Evolutionary conservation across 2,329 filamentous ascomycete species (phyloP), one percentile per base, ranked within the genome.

Genomic region (Phoma herbarum): DNA sequence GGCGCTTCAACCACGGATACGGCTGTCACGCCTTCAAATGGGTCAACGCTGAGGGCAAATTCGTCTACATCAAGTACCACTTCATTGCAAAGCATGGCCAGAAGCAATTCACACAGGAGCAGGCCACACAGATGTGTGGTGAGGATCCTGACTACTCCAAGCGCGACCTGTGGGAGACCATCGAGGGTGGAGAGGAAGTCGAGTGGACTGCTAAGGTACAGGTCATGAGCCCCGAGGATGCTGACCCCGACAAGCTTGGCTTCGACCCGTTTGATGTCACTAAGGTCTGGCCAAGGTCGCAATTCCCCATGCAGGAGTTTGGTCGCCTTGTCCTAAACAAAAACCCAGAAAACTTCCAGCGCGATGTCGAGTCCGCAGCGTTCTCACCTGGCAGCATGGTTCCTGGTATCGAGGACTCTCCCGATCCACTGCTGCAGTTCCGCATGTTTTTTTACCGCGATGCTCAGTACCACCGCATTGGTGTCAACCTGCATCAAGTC

Each of bases 221-320:
- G 53, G 72, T 81, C 46, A 83, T 82, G 80, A 69, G 78, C 39
- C 77, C 79, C 2, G 74, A 81, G 20, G 75, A 83, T 42, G 81
- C 81, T 0, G 78, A 82, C 57, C 75, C 81, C 2, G 71, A 77
- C n/a, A 78, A 79, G 46, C 75, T 85, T n/a, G 80, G 81, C 4
- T 85, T 84, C 59, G 82, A 85, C 51, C 78, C 81, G 8, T 84
- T 85, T 59, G 82, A 85, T 61, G 76, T 84, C 4, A 84, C 83
- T 33, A 84, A 85, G 66, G 76, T 84, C 52, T 85, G 82, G 83
- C 82, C 81, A 1, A 73, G 79, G 33, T 73, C 73, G 23, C 71
- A 79, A 43, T 85, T 83, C 61, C 82, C 81, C 2, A 78, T 83
- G 75, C 76, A 80, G 20, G 77, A 83, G 39, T 81, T 85, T 48